phyloP scores from a whole-genome alignment of 768 basidiomycete genomes.

The Kwoniella sp. region DNA sequence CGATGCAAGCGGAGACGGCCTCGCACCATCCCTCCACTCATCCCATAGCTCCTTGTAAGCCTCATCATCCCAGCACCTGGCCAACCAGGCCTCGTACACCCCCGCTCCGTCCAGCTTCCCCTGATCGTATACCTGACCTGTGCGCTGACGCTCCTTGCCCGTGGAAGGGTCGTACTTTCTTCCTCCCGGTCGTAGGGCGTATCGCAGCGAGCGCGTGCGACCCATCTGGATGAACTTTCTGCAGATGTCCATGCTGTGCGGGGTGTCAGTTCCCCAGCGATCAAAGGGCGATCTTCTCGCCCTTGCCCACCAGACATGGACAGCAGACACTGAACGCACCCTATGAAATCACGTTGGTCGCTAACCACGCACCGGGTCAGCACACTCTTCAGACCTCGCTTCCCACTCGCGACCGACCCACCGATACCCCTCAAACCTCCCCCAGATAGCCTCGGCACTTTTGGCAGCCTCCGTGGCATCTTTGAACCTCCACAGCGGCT shows the following conservation, averaged over 20 bases:
- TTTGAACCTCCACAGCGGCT: slow-evolving; percentile 43
- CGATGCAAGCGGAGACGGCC: too few relatives aligned
- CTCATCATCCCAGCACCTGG: slow-evolving; percentile 36
- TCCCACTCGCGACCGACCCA: not conserved
- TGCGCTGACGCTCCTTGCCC: slow-evolving; percentile 31
- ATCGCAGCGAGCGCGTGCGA: slow-evolving; percentile 43
- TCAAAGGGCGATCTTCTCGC: not conserved
- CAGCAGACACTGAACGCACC: slow-evolving; percentile 10
- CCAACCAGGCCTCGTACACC: slow-evolving; percentile 32
- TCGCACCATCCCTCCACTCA: slow-evolving; percentile 26
- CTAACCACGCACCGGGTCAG: not conserved
- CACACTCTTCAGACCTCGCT: not conserved
- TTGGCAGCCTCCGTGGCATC: slow-evolving; percentile 33
- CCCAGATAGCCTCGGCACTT: slow-evolving; percentile 31
- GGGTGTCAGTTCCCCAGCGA: not conserved
- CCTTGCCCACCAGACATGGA: too few relatives aligned
- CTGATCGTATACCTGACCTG: slow-evolving; percentile 43
- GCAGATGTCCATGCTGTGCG: slow-evolving; percentile 40
- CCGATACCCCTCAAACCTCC: slow-evolving; percentile 32
- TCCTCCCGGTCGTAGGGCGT: slow-evolving; percentile 43
- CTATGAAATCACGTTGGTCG: slow-evolving; percentile 29
- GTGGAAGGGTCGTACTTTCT: slow-evolving; percentile 34
- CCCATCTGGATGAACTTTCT: slow-evolving; percentile 50
- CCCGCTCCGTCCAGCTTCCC: slow-evolving; percentile 40
- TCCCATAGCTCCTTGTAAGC: slow-evolving; percentile 32